Evolutionary conservation across 2,329 filamentous ascomycete species (phyloP).

Genomic region (Curvularia eragrostidis): DNA sequence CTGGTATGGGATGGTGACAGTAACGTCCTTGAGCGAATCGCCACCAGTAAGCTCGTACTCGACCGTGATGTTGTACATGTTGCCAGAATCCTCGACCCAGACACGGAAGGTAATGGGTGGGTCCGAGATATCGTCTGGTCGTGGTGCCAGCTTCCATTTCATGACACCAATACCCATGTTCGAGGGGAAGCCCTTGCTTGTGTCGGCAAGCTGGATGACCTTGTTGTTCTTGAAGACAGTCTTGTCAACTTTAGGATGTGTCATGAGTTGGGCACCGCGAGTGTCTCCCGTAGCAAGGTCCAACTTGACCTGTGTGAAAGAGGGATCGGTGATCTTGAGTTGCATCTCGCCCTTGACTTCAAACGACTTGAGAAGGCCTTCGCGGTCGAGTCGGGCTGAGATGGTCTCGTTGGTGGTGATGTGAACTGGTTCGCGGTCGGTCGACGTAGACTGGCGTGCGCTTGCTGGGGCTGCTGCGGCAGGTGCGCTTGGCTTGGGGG

Average conservation of each 20-base stretch:
- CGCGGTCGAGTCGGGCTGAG: conserved; percentile 83
- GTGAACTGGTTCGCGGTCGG: conserved; percentile 85
- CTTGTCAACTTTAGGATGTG: conserved; percentile 96
- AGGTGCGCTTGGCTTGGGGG: conserved; percentile 59
- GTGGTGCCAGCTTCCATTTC: conserved; percentile 87
- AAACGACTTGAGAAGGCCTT: conserved; percentile 85
- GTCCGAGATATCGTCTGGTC: conserved; percentile 77
- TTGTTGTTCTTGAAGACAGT: conserved; percentile 82
- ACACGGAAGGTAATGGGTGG: conserved; percentile 96
- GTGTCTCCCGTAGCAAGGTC: conserved; percentile 76
- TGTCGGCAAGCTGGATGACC: conserved; percentile 88
- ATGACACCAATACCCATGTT: conserved; percentile 94
- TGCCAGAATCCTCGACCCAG: conserved; percentile 89
- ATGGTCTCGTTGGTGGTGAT: conserved; percentile 90
- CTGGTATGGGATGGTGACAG: conserved; percentile 84
- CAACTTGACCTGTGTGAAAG: conserved; percentile 90
- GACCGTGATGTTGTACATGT: conserved; percentile 87
- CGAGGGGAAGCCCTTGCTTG: conserved; percentile 85
- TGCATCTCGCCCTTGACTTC: conserved; percentile 92
- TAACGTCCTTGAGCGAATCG: conserved; percentile 81
- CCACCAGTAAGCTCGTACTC: conserved; percentile 92
- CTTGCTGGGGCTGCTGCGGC: conserved; percentile 60
- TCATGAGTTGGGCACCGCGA: conserved; percentile 88
- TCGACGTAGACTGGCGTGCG: conserved; percentile 68
- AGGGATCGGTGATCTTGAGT: conserved; percentile 85